These are phyloP conservation scores for Tulasnella sp. DNA, from an alignment of 768 basidiomycete species.

Conservation along the genomic window DNA sequence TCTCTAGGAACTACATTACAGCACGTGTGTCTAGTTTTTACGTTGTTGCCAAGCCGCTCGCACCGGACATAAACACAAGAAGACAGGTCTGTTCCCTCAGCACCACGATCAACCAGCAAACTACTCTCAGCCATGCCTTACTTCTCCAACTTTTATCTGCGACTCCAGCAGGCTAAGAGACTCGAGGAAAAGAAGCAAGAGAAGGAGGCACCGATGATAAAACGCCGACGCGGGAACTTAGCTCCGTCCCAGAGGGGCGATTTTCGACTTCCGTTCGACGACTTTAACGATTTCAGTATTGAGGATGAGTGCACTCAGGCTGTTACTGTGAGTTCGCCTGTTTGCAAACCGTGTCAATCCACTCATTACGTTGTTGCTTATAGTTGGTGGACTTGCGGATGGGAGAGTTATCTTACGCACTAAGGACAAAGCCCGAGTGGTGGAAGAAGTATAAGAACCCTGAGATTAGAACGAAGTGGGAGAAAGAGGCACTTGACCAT, in stretches of 20 bases:
- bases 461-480: not conserved
- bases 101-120: no score
- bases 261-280: not conserved
- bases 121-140: not conserved
- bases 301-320: not conserved
- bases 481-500: not conserved
- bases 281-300: not conserved
- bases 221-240: not conserved
- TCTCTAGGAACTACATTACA: no score
- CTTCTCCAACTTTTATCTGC: not conserved
- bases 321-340: not conserved
- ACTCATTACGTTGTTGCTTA: not conserved
- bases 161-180: not conserved
- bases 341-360: no score
- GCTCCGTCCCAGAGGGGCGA: not conserved
- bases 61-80: no score
- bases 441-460: not conserved
- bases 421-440: not conserved
- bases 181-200: not conserved
- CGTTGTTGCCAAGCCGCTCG: no score
- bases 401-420: not conserved
- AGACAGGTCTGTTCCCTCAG: no score
- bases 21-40: no score
- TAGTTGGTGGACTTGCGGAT: not conserved
- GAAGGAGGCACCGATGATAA: not conserved